phyloP scores from a whole-genome alignment of 2,329 filamentous ascomycete species.

The Cercospora brassicicola region DNA sequence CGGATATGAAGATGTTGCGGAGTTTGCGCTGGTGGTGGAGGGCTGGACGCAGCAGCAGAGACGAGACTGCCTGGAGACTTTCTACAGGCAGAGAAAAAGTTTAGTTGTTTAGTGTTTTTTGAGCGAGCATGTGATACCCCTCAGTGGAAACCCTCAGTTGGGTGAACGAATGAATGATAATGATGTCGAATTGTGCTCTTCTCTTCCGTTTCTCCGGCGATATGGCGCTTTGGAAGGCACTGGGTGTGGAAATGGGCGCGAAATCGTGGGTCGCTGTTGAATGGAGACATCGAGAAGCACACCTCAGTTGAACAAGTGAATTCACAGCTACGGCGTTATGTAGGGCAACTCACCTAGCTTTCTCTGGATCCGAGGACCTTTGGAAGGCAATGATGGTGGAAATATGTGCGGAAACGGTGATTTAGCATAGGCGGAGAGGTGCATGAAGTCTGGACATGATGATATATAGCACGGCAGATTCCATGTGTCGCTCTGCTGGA shows the following conservation, averaged over 20 bases:
- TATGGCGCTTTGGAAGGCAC: not conserved
- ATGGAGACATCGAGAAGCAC: not conserved
- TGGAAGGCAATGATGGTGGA: not conserved
- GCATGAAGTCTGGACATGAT: not conserved
- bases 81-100: constrained; percentile 63
- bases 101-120: not conserved
- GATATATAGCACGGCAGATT: not conserved
- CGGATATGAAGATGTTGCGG: constrained; percentile 71
- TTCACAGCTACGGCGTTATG: too few species aligned
- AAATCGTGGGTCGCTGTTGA: not conserved
- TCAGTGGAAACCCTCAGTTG: not conserved
- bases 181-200: not conserved
- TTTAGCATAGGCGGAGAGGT: not conserved
- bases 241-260: not conserved
- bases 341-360: too few species aligned
- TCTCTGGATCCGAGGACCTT: not conserved
- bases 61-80: constrained; percentile 73
- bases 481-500: not conserved
- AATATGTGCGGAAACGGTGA: not conserved
- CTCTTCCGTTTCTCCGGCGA: not conserved
- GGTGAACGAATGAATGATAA: not conserved
- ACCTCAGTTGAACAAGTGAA: not conserved
- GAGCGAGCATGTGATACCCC: not conserved
- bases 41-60: constrained; percentile 83
- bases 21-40: constrained; percentile 89